A percentile compares a stretch with the other conserved stretches of the same genome.
Evolutionary conservation across 805 yeast genomes (phyloP).

Genomic region (Kuraishia molischiana): DNA sequence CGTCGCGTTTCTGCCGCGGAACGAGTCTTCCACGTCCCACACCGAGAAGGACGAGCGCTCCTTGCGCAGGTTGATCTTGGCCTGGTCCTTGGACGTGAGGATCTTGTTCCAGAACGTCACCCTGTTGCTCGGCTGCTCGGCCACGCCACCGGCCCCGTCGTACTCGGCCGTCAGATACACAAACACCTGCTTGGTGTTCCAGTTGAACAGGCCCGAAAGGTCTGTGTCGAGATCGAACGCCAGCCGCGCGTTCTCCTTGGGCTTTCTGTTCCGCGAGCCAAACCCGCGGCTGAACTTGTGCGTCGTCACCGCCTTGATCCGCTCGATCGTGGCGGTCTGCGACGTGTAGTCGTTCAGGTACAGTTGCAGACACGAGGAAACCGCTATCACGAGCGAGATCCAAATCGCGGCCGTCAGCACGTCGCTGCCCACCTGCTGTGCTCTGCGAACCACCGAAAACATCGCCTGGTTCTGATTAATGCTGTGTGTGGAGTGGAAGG

Average conservation of each 20-base stretch:
- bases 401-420: constrained; percentile 41
- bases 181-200: constrained; percentile 97
- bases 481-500: too few relatives aligned
- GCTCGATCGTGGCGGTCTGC: background rate
- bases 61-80: constrained; percentile 40
- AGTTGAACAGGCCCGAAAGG: constrained; percentile 72
- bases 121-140: constrained; percentile 34
- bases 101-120: constrained; percentile 91
- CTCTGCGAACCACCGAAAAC: constrained; percentile 4
- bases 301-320: constrained; percentile 18
- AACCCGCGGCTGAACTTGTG: constrained; percentile 47
- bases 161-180: constrained; percentile 86
- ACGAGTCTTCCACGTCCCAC: constrained; percentile 69
- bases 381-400: constrained; percentile 35
- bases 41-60: constrained; percentile 69
- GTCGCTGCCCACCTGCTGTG: constrained; percentile 43
- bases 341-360: constrained; percentile 9
- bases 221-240: constrained; percentile 69
- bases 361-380: constrained; percentile 41
- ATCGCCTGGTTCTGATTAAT: background rate
- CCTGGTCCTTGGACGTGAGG: constrained; percentile 47
- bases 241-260: constrained; percentile 69
- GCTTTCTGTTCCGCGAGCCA: constrained; percentile 57
- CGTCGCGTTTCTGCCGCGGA: constrained; percentile 54
- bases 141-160: constrained; percentile 23